Percentiles rank a stretch among this genome's conserved stretches.
Evolutionary conservation across 495 filamentous ascomycete genomes (phyloP).

Genomic region (Neurospora terricola): DNA sequence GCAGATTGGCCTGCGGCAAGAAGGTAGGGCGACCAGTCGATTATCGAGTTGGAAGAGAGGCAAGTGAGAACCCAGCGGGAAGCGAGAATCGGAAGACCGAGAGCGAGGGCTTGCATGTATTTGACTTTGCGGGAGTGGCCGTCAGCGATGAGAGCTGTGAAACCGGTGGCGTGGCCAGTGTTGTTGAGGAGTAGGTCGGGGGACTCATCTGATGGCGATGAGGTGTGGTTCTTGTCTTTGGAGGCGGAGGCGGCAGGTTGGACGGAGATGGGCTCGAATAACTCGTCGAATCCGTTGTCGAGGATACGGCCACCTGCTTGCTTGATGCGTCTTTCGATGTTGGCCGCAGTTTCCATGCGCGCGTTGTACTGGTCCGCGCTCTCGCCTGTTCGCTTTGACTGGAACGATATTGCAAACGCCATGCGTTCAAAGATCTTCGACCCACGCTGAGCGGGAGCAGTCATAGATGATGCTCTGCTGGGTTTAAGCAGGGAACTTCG

Average conservation of each 20-base stretch:
- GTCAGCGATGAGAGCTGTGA: constrained; percentile 78
- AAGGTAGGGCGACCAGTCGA: constrained; percentile 75
- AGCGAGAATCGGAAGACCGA: constrained; percentile 77
- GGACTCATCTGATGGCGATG: constrained; percentile 8
- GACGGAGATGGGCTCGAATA: constrained; percentile 53
- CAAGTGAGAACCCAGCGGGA: constrained; percentile 74
- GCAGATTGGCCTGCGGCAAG: constrained; percentile 75
- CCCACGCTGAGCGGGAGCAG: neutral
- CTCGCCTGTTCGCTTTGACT: constrained; percentile 38
- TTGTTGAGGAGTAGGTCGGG: constrained; percentile 26
- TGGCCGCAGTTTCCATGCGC: constrained; percentile 33
- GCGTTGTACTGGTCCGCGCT: constrained; percentile 39
- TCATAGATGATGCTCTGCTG: constrained; percentile 2
- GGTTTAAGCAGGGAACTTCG: constrained; percentile 10
- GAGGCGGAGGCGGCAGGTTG: constrained; percentile 10
- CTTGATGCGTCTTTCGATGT: constrained; percentile 33
- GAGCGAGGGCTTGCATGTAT: constrained; percentile 89
- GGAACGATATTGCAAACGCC: constrained; percentile 72
- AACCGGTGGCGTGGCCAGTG: constrained; percentile 50
- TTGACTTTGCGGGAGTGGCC: constrained; percentile 81
- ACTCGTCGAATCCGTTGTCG: constrained; percentile 66
- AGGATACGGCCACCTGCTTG: constrained; percentile 65
- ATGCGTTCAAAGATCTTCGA: constrained; percentile 56
- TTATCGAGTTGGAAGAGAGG: constrained; percentile 41
- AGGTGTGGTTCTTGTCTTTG: neutral